These are phyloP conservation scores for Paramecium primaurelia DNA, from an alignment of 73 alveolate genomes.

Conservation along the genomic window DNA sequence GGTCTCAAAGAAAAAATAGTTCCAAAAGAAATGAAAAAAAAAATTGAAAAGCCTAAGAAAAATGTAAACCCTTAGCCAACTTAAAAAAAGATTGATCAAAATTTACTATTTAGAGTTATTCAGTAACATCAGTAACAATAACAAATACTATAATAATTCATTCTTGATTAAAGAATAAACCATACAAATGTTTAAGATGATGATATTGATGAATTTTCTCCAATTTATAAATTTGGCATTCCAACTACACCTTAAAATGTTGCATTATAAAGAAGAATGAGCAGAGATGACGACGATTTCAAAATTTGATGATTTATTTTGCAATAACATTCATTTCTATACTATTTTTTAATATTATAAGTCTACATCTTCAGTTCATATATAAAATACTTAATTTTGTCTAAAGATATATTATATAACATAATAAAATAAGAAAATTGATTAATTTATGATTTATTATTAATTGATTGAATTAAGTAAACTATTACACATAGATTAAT, in stretches of 20 bases:
- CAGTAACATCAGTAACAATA: background rate
- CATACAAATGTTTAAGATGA: background rate
- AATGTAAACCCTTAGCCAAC: background rate
- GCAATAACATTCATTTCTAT: background rate
- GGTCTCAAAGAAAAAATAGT: background rate
- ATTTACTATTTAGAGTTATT: background rate
- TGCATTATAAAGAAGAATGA: background rate
- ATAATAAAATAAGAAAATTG: background rate
- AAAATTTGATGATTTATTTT: background rate
- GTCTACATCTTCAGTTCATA: background rate
- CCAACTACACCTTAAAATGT: conserved; percentile 11
- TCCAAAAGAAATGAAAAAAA: background rate
- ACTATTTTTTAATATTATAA: background rate
- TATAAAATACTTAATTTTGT: background rate
- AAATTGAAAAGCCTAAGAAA: background rate
- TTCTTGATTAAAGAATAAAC: background rate
- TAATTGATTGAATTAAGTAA: background rate
- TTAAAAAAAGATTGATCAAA: background rate
- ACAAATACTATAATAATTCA: background rate
- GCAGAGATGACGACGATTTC: conserved; percentile 11
- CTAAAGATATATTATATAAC: background rate
- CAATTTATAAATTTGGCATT: background rate
- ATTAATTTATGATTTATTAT: background rate
- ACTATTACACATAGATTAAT: background rate
- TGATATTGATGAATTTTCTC: background rate